A percentile compares a stretch with the other conserved stretches of the same genome.
Conservation (phyloP, 345 rosid species). For the Linum trigynum region DNA sequence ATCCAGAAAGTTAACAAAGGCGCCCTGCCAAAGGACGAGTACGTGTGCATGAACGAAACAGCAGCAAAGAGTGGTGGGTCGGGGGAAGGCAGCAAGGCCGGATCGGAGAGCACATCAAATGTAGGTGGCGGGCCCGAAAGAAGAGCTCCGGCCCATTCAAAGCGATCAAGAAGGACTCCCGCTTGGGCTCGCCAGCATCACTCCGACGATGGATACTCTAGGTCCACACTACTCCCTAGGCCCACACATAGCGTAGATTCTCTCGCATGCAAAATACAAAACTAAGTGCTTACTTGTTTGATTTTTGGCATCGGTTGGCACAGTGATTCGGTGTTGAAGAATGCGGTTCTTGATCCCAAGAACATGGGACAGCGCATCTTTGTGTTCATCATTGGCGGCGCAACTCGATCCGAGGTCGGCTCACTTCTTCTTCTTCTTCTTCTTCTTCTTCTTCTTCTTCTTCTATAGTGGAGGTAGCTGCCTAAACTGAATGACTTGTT, state of each 20-base stretch:
- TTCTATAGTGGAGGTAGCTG: background rate
- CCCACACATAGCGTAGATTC: background rate
- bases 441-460: too few relatives aligned
- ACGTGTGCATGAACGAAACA: constrained; percentile 42
- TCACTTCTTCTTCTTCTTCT: too few relatives aligned
- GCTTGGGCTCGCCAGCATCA: constrained; percentile 58
- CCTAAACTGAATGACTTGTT: background rate
- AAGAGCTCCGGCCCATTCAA: constrained; percentile 69
- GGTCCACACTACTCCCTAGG: constrained; percentile 26
- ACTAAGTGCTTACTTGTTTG: background rate
- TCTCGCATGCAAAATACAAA: too few relatives aligned
- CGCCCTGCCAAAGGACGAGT: constrained; percentile 57
- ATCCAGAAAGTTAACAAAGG: constrained; percentile 64
- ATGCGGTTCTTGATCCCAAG: constrained; percentile 42
- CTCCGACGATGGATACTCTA: constrained; percentile 81
- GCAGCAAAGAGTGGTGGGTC: constrained; percentile 14
- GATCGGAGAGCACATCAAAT: constrained; percentile 32
- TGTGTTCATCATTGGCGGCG: constrained; percentile 83
- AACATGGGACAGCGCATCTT: constrained; percentile 85
- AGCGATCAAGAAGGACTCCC: constrained; percentile 80
- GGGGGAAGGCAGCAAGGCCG: constrained; percentile 18
- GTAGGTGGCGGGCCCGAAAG: constrained; percentile 36
- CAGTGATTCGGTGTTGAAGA: constrained; percentile 62
- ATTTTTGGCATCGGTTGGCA: constrained; percentile 14
- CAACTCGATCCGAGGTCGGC: constrained; percentile 79